Conservation (phyloP, 441 rosid species). For the Euphorbia celastroides region DNA sequence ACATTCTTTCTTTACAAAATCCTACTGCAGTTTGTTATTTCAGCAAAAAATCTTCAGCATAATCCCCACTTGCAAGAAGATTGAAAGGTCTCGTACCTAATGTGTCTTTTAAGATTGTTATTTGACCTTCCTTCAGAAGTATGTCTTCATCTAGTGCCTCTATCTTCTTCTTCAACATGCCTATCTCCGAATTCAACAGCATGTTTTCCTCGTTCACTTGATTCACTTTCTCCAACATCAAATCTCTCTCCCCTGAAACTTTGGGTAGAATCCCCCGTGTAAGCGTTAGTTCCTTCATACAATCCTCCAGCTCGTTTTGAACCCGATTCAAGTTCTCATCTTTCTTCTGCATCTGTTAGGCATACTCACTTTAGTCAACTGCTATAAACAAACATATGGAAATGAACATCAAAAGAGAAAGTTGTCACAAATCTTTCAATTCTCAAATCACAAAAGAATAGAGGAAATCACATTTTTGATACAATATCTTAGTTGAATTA, state of each 20-base stretch:
- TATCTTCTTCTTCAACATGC: slow-evolving; percentile 54
- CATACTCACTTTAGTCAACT: too few relatives aligned
- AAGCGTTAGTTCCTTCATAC: slow-evolving; percentile 43
- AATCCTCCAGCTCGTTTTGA: slow-evolving; percentile 56
- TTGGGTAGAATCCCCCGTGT: slow-evolving; percentile 53
- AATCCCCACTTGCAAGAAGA: slow-evolving; percentile 56
- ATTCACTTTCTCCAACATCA: slow-evolving; percentile 79
- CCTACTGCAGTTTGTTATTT: slow-evolving; percentile 25
- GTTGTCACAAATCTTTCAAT: too few relatives aligned
- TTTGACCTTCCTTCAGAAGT: slow-evolving; percentile 88
- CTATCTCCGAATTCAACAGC: slow-evolving; percentile 68
- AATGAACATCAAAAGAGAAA: too few relatives aligned
- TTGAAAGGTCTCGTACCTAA: slow-evolving; percentile 48
- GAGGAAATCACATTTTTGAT: too few relatives aligned
- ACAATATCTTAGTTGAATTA: too few relatives aligned
- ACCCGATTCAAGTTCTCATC: slow-evolving; percentile 52
- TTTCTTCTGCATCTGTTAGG: slow-evolving; percentile 63
- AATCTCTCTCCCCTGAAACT: slow-evolving; percentile 74
- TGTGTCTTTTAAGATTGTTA: slow-evolving; percentile 79
- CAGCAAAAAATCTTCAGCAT: slow-evolving; percentile 34
- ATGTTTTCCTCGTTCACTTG: slow-evolving; percentile 75
- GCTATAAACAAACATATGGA: too few relatives aligned
- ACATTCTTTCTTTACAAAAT: slow-evolving; percentile 23
- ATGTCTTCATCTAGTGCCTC: slow-evolving; percentile 75
- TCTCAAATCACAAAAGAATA: too few relatives aligned